Evolutionary conservation across 1,284 basidiomycete genomes (phyloP).

Genomic region (Ustilago sp.): DNA sequence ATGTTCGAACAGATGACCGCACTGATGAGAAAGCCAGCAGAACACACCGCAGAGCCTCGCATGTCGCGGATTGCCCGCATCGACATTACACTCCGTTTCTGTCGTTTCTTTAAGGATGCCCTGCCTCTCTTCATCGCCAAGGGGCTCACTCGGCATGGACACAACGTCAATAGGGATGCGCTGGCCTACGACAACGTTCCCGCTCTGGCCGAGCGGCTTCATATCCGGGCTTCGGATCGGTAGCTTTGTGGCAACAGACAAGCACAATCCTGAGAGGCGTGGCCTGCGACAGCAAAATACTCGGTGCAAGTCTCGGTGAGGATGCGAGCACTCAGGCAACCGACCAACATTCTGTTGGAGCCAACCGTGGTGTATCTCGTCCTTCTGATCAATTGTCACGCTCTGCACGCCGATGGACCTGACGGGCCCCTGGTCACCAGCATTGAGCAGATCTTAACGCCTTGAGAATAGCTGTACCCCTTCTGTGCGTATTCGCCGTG

Average conservation of each 20-base stretch:
- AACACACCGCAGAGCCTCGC: neutral
- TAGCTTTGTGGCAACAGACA: slow-evolving; percentile 1
- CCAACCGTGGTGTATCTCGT: neutral
- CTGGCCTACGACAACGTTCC: slow-evolving; percentile 11
- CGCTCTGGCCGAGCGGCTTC: slow-evolving; percentile 13
- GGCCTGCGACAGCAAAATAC: slow-evolving; percentile 8
- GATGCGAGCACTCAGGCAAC: slow-evolving; percentile 1
- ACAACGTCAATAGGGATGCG: neutral
- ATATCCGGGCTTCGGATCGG: slow-evolving; percentile 1
- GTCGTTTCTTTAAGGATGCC: neutral
- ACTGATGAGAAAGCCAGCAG: neutral
- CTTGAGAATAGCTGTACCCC: neutral
- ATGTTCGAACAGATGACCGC: neutral
- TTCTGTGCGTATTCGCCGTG: neutral
- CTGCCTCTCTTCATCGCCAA: slow-evolving; percentile 1
- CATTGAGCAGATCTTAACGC: neutral
- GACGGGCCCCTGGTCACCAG: slow-evolving; percentile 4
- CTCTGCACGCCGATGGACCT: slow-evolving; percentile 9
- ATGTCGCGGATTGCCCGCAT: neutral
- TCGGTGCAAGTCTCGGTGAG: neutral
- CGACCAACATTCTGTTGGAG: slow-evolving; percentile 8
- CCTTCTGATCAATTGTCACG: neutral
- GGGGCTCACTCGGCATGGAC: neutral
- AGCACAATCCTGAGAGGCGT: neutral
- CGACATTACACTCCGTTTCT: slow-evolving; percentile 8